Evolutionary conservation across 805 yeast genomes (phyloP).

Genomic region (Saccharomycopsis fodiens): DNA sequence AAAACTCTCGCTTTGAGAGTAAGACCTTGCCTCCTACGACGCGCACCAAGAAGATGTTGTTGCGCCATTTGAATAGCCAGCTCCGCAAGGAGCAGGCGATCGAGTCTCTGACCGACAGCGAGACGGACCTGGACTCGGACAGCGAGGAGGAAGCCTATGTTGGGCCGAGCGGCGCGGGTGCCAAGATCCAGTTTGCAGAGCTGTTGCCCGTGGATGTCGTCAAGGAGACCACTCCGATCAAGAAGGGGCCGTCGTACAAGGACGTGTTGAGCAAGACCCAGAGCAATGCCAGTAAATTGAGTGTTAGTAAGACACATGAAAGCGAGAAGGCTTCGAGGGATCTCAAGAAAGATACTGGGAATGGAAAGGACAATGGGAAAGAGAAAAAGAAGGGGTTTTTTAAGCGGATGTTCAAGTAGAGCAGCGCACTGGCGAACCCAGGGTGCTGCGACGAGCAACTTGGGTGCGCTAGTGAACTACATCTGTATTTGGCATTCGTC

Average conservation of each 20-base stretch:
- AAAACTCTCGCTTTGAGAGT: constrained; percentile 6
- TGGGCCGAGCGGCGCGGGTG: neutral
- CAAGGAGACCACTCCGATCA: neutral
- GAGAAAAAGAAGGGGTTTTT: constrained; percentile 12
- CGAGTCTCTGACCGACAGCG: constrained; percentile 24
- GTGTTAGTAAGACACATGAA: too few species aligned
- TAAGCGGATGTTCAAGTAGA: constrained; percentile 3
- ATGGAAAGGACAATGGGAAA: neutral
- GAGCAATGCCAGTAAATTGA: neutral
- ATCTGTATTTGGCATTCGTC: too few species aligned
- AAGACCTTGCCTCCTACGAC: constrained; percentile 12
- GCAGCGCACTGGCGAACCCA: neutral
- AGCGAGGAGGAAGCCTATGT: neutral
- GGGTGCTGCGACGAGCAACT: too few species aligned
- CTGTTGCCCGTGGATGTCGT: neutral
- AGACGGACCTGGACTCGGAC: neutral
- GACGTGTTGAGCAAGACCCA: constrained; percentile 12
- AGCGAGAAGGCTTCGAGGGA: too few species aligned
- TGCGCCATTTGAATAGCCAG: neutral
- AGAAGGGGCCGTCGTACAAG: constrained; percentile 10
- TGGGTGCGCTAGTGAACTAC: too few species aligned
- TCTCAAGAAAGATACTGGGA: neutral
- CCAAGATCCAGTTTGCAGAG: constrained; percentile 16
- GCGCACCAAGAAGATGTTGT: constrained; percentile 11
- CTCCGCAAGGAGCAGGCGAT: constrained; percentile 21